A percentile compares a stretch with the other conserved stretches of the same genome.
These are phyloP conservation scores for Ajuga chamaepitys DNA, from an alignment of 257 asterid genomes.

Conservation along the genomic window DNA sequence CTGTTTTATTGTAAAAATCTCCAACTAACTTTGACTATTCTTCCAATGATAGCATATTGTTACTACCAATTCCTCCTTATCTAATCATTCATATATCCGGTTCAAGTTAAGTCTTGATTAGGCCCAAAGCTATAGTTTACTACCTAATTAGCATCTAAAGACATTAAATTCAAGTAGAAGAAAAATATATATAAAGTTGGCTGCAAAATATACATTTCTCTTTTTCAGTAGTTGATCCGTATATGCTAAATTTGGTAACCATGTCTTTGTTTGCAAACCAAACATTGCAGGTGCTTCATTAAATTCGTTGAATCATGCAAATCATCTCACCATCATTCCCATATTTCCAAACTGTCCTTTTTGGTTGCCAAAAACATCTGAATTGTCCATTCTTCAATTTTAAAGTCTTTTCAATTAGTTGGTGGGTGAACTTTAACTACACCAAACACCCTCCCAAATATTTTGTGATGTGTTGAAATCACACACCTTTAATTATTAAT, in stretches of 20 bases:
- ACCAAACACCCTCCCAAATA: background rate
- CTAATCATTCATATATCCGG: no score
- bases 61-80: no score
- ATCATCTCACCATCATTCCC: background rate
- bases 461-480: no score
- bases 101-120: no score
- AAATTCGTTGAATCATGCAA: background rate
- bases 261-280: conserved; percentile 13
- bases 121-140: no score
- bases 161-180: no score
- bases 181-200: background rate
- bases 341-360: background rate
- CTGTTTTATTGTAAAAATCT: no score
- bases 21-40: no score
- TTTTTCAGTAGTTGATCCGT: background rate
- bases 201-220: background rate
- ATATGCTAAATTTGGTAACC: background rate
- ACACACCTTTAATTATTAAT: no score
- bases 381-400: background rate
- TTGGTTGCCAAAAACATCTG: background rate
- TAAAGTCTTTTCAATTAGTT: background rate
- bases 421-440: conserved; percentile 7
- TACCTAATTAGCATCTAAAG: no score
- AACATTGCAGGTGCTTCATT: conserved; percentile 14
- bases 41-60: no score